Evolutionary conservation across 73 alveolate species (phyloP).

Genomic region (Diophrys appendiculata): DNA sequence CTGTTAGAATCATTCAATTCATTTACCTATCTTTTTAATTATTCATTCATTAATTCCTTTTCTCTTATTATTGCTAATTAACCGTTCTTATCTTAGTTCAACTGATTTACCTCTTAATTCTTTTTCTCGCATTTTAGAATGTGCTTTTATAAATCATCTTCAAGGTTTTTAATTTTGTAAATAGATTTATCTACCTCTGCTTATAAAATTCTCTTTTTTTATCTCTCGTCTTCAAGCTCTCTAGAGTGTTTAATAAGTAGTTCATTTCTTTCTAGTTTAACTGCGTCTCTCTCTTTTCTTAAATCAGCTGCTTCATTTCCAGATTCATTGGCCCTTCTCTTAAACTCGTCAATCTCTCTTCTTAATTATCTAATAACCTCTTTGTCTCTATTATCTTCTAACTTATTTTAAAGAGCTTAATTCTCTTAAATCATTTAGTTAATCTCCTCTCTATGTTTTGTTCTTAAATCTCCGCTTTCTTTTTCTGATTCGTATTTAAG

Average conservation of each 20-base stretch:
- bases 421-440: not conserved
- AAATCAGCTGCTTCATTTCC: slow-evolving; percentile 47
- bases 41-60: slow-evolving; percentile 37
- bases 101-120: slow-evolving; percentile 22
- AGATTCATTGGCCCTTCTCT: slow-evolving; percentile 38
- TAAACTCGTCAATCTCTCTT: slow-evolving; percentile 60
- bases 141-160: slow-evolving; percentile 40
- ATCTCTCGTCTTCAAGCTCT: slow-evolving; percentile 64
- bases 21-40: slow-evolving; percentile 40
- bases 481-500: slow-evolving; percentile 58
- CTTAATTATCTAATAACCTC: slow-evolving; percentile 39
- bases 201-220: slow-evolving; percentile 15
- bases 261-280: slow-evolving; percentile 59
- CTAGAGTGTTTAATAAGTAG: slow-evolving; percentile 26
- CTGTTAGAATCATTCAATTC: slow-evolving; percentile 40
- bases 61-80: slow-evolving; percentile 21
- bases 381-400: slow-evolving; percentile 38
- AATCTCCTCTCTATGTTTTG: slow-evolving; percentile 38
- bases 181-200: slow-evolving; percentile 43
- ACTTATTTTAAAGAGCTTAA: not conserved
- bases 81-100: not conserved
- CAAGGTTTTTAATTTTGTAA: slow-evolving; percentile 35
- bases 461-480: slow-evolving; percentile 56
- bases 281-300: slow-evolving; percentile 51
- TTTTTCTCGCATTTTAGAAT: slow-evolving; percentile 36